Evolutionary conservation across 768 basidiomycete species (phyloP).

Genomic region (Lactarius vividus): DNA sequence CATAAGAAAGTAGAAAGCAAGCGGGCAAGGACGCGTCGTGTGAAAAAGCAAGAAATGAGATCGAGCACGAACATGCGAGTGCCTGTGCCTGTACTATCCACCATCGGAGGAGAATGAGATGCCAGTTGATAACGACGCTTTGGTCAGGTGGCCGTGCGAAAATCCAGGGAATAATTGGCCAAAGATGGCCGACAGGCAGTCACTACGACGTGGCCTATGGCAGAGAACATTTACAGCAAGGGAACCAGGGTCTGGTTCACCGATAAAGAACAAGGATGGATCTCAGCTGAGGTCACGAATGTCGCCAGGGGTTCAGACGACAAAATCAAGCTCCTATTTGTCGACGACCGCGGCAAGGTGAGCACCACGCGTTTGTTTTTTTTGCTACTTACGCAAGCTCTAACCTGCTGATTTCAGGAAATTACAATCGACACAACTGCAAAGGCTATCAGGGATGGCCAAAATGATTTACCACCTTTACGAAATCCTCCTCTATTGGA

Average conservation of each 20-base stretch:
- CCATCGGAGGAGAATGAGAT: not conserved
- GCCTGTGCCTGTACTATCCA: not conserved
- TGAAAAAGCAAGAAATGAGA: slow-evolving; percentile 25
- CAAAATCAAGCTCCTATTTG: slow-evolving; percentile 76
- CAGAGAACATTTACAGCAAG: slow-evolving; percentile 90
- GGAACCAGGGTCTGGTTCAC: slow-evolving; percentile 91
- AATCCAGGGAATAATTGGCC: slow-evolving; percentile 6
- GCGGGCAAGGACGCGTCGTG: slow-evolving; percentile 39
- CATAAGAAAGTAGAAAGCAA: slow-evolving; percentile 47
- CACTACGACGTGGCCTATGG: slow-evolving; percentile 48
- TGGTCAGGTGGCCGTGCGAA: slow-evolving; percentile 26
- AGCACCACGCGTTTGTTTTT: slow-evolving; percentile 24
- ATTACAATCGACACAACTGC: slow-evolving; percentile 72
- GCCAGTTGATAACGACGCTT: not conserved
- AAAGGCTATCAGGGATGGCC: slow-evolving; percentile 76
- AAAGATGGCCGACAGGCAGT: slow-evolving; percentile 1
- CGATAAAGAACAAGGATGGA: slow-evolving; percentile 93
- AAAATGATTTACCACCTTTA: slow-evolving; percentile 82
- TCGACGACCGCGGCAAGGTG: slow-evolving; percentile 93
- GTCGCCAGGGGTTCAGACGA: slow-evolving; percentile 66
- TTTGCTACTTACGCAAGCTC: slow-evolving; percentile 8
- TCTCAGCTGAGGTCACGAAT: slow-evolving; percentile 78
- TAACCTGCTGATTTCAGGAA: slow-evolving; percentile 50
- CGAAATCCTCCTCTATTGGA: slow-evolving; percentile 96
- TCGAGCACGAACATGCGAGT: not conserved